Base-by-base conservation (phyloP, 164 flowering plant genomes). In the Umbellularia californica region DNA sequence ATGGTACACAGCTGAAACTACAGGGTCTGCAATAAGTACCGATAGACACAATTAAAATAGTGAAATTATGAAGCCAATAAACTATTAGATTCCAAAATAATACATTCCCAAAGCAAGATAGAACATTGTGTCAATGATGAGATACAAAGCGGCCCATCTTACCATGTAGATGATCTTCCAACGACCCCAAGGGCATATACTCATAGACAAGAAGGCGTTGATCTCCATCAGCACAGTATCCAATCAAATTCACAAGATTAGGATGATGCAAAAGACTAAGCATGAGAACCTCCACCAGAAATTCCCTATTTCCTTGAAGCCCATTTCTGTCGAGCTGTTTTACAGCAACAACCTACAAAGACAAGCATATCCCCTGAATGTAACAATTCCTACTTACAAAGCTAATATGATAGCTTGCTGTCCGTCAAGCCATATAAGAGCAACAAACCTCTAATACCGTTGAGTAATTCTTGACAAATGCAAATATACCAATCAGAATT, bases 91-190 rank as follows among this genome's bases (percentile, higher is more conserved):
- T 35, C 47, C 9, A 35, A 35, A 35, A 35, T 1, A 35, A 35
- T 35, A 6, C 47, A 35, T 35, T 35, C 47, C 47, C 7, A 35
- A 35, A 35, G 10, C 10, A 35, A 35, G 47, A 35, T 35, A 35
- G 47, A 35, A 35, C 47, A 35, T 35, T 7, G 7, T 35, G 47
- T 35, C 47, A 0, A 35, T 35, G 47, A 15, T 13, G 28, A 27
- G 69, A 66, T 30, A 66, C 17, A 13, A 30, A 66, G 69, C 3
- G 2, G 47, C 9, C 33, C 19, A 30, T 51, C 66, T 71, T 78
- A 83, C 85, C 83, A 70, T 76, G 85, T 24, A 83, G 81, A 74
- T 80, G 85, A 78, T 83, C 83, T 78, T 83, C 85, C 78, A 83
- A 67, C 12, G 85, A 83, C 58, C 85, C 85, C 78, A 80, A 76